A percentile compares a stretch with the other conserved stretches of the same genome.
These are phyloP conservation scores for Colletotrichum tabaci DNA, from an alignment of 2,329 filamentous ascomycete genomes.

Conservation along the genomic window DNA sequence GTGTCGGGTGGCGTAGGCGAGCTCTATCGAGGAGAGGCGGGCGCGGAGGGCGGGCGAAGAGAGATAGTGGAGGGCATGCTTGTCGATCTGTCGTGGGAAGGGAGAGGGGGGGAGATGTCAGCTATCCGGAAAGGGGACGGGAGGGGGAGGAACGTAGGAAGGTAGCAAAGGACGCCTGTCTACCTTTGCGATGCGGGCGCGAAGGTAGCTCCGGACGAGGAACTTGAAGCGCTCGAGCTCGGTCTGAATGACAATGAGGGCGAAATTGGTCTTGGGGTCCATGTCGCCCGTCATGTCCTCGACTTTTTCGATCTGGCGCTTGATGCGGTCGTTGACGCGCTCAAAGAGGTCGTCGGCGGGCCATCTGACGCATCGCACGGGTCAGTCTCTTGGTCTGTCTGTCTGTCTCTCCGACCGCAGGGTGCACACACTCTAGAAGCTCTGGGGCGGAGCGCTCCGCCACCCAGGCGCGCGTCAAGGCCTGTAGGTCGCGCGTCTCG, in stretches of 20 bases:
- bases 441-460: conserved; percentile 92
- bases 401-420: not conserved
- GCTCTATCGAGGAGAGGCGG: conserved; percentile 83
- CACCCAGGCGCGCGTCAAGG: conserved; percentile 92
- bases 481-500: conserved; percentile 84
- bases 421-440: conserved; percentile 78
- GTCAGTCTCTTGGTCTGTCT: not conserved
- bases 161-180: conserved; percentile 41
- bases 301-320: conserved; percentile 78
- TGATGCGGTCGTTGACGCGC: conserved; percentile 81
- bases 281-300: conserved; percentile 86
- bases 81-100: conserved; percentile 74
- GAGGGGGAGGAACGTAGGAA: not conserved
- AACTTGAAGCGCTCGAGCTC: conserved; percentile 97
- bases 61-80: conserved; percentile 81
- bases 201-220: conserved; percentile 84
- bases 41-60: conserved; percentile 67
- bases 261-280: conserved; percentile 93
- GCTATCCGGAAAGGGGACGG: not conserved
- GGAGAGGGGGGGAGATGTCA: not conserved
- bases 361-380: conserved; percentile 63
- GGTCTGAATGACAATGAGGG: conserved; percentile 94
- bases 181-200: conserved; percentile 91
- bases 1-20: conserved; percentile 86
- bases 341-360: conserved; percentile 83